Evolutionary conservation across 2,329 filamentous ascomycete genomes (phyloP), one percentile per base, ranked within the genome.

Genomic region (Epichloe coenophiala): DNA sequence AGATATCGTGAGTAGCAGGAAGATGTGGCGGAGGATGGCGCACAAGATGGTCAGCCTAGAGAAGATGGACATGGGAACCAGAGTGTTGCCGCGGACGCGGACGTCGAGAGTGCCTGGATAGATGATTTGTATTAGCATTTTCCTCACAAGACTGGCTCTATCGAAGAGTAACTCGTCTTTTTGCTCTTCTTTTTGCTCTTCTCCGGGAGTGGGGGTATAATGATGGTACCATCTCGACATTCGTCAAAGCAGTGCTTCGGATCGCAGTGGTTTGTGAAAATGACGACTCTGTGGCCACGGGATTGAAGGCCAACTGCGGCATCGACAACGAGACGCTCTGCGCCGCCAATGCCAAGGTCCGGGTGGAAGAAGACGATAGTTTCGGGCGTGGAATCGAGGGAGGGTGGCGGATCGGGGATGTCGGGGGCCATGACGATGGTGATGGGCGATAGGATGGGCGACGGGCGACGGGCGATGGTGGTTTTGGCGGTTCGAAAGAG

Each of bases 201-300:
- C 4, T 21, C 19, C 36, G 6, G 38, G 39, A 38, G 7, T 40
- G 13, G 23, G 21, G 11, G 11, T 27, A 5, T 23, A 9, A 17
- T 8, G 3, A 12, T 5, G 53, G 53, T 73, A 89, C 88, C 90
- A 78, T 97, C 86, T 62, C 89, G 81, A 53, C 89, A 91, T 71
- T 98, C 93, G 59, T 97, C 91, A 60, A 98, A 98, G 74, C 91
- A 97, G 69, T 98, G 93, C 50, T 75, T 73, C 19, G 79, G 81
- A 67, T 97, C 89, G 71, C 93, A 88, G 68, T 97, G 85, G 58
- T 89, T 96, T 11, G 93, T 97, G 69, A 93, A 95, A 65, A 98
- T 84, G 56, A 89, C 89, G 54, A 98, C 86, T 56, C 77, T 83
- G 73, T 96, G 86, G 54, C 91, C 91, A 50, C 82, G 80, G 54